Evolutionary conservation across 164 flowering plant genomes (phyloP).

Genomic region (Aristolochia contorta): DNA sequence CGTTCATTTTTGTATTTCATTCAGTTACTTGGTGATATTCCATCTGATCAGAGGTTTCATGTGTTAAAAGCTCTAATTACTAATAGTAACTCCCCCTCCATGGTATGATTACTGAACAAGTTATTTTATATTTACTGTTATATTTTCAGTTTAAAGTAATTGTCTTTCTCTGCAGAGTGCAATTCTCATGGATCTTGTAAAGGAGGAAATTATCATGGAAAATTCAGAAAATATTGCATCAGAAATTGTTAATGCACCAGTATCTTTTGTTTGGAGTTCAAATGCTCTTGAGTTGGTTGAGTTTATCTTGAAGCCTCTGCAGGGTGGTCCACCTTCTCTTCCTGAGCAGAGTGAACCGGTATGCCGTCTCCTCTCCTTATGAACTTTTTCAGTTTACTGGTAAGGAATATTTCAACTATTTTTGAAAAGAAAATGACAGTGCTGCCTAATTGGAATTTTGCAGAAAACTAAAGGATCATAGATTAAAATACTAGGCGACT

Average conservation of each 20-base stretch:
- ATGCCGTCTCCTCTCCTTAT: background rate
- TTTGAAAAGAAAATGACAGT: background rate
- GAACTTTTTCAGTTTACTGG: background rate
- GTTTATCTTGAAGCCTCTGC: conserved; percentile 58
- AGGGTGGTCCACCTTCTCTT: conserved; percentile 72
- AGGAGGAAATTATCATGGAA: conserved; percentile 41
- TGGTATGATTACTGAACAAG: conserved; percentile 39
- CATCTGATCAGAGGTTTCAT: conserved; percentile 48
- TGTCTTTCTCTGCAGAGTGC: conserved; percentile 42
- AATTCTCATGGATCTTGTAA: conserved; percentile 55
- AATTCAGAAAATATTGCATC: conserved; percentile 10
- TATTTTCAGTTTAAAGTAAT: conserved; percentile 8
- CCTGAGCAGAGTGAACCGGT: conserved; percentile 86
- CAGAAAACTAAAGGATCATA: background rate
- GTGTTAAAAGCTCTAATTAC: conserved; percentile 52
- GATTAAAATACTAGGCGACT: background rate
- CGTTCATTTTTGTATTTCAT: background rate
- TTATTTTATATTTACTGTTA: background rate
- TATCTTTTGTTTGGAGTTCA: conserved; percentile 34
- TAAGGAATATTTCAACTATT: background rate
- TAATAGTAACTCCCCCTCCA: conserved; percentile 48
- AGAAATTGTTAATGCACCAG: conserved; percentile 8
- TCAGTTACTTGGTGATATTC: conserved; percentile 80
- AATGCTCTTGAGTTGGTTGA: conserved; percentile 64
- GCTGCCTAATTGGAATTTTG: background rate